Evolutionary conservation across 495 filamentous ascomycete species (phyloP).

Genomic region (Filosporella fistucella): DNA sequence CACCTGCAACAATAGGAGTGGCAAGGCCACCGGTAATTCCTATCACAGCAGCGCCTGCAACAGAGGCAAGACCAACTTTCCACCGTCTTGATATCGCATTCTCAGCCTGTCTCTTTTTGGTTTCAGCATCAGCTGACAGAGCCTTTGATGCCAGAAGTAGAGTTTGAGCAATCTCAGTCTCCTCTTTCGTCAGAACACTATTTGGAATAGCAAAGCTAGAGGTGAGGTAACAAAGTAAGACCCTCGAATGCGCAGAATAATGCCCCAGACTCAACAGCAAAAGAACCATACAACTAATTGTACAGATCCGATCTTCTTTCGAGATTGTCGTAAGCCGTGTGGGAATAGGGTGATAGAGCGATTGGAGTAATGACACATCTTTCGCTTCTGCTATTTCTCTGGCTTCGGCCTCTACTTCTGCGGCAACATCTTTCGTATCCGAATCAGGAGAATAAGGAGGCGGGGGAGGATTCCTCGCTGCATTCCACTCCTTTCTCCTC

Average conservation of each 20-base stretch:
- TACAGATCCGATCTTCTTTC: constrained; percentile 38
- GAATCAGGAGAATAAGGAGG: constrained; percentile 13
- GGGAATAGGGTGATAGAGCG: constrained; percentile 37
- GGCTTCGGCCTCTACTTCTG: constrained; percentile 2
- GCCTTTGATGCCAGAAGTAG: constrained; percentile 67
- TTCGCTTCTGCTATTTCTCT: constrained; percentile 24
- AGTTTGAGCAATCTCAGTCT: constrained; percentile 66
- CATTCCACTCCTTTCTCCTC: constrained; percentile 18
- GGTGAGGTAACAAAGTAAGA: constrained; percentile 66
- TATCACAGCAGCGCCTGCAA: constrained; percentile 66
- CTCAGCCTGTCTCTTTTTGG: constrained; percentile 61
- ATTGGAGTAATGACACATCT: constrained; percentile 28
- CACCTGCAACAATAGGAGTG: constrained; percentile 75
- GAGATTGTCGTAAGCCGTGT: constrained; percentile 38
- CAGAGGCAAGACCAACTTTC: constrained; percentile 74
- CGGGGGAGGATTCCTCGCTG: constrained; percentile 15
- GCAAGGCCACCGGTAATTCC: constrained; percentile 74
- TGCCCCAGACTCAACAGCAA: constrained; percentile 74
- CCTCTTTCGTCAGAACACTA: constrained; percentile 61
- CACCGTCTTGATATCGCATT: constrained; percentile 59
- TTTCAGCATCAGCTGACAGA: constrained; percentile 63
- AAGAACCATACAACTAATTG: constrained; percentile 61
- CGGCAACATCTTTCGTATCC: neutral
- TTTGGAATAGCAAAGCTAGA: constrained; percentile 62
- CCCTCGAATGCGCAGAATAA: constrained; percentile 71